phyloP scores from a whole-genome alignment of 1,284 basidiomycete genomes.

The Bondarzewia mesenterica region DNA sequence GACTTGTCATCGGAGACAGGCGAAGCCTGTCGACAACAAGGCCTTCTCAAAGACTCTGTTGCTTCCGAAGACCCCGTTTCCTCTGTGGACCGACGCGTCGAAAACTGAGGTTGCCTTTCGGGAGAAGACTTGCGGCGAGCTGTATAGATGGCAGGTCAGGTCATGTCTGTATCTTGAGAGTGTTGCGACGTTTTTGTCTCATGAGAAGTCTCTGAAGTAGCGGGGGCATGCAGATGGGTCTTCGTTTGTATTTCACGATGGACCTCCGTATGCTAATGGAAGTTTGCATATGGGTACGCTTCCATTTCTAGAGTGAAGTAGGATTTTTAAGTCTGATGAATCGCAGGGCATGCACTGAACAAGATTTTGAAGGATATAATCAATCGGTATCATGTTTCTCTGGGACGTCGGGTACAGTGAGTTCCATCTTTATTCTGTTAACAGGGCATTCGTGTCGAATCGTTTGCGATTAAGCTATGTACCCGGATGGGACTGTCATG shows the following conservation, averaged over 20 bases:
- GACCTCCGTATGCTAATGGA: constrained; percentile 97
- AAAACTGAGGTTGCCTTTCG: constrained; percentile 58
- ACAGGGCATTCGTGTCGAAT: not conserved
- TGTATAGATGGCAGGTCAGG: constrained; percentile 87
- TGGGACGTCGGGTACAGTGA: constrained; percentile 79
- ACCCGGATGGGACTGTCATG: constrained; percentile 99
- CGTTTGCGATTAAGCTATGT: constrained; percentile 55
- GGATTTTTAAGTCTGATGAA: constrained; percentile 1
- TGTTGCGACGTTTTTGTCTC: constrained; percentile 6
- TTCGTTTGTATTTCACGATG: constrained; percentile 88
- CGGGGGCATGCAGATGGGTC: constrained; percentile 55
- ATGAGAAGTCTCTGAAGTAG: too few relatives aligned
- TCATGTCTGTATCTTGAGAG: not conserved
- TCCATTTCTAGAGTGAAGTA: not conserved
- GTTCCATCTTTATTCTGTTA: constrained; percentile 20
- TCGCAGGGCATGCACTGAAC: constrained; percentile 88
- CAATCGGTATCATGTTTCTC: constrained; percentile 80
- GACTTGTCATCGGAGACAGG: not conserved
- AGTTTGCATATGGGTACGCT: constrained; percentile 86
- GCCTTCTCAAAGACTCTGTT: constrained; percentile 64
- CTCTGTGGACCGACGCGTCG: constrained; percentile 65
- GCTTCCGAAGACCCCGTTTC: constrained; percentile 81
- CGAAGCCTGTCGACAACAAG: constrained; percentile 12
- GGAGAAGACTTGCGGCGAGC: constrained; percentile 59
- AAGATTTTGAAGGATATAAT: constrained; percentile 97